Evolutionary conservation across 139 green algal genomes (phyloP).

Genomic region (Chlamydomonas sp.): DNA sequence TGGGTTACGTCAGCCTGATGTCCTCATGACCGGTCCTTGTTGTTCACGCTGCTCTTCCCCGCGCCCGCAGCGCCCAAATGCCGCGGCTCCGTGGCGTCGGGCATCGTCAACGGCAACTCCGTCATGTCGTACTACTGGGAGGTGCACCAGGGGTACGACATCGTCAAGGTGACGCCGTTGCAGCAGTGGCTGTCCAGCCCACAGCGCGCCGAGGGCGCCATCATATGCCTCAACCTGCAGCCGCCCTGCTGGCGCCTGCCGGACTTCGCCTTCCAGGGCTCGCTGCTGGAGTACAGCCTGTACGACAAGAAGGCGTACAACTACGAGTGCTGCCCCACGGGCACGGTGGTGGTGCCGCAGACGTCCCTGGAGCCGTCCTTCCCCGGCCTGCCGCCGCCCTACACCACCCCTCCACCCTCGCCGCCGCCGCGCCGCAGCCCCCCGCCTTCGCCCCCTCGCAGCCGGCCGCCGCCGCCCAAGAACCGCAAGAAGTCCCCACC

Average conservation of each 20-base stretch:
- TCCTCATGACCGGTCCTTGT: not conserved
- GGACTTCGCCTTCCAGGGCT: not conserved
- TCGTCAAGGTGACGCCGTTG: constrained; percentile 30
- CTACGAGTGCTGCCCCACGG: constrained; percentile 31
- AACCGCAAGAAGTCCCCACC: not conserved
- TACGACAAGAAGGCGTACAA: constrained; percentile 33
- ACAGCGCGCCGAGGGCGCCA: not conserved
- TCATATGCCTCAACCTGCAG: constrained; percentile 29
- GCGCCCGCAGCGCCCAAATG: not conserved
- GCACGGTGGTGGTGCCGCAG: not conserved
- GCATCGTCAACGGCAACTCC: constrained; percentile 16
- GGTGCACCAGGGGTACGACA: constrained; percentile 12
- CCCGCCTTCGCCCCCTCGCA: not conserved
- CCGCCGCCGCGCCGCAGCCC: not conserved
- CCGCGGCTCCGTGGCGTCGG: constrained; percentile 10
- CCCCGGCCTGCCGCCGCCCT: not conserved
- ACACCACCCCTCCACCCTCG: too few relatives aligned
- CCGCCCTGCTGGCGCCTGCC: constrained; percentile 9
- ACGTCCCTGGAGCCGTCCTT: not conserved
- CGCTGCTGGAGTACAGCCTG: constrained; percentile 14
- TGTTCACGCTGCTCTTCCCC: not conserved
- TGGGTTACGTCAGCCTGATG: too few relatives aligned
- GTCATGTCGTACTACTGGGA: constrained; percentile 14
- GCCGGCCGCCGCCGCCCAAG: too few relatives aligned
- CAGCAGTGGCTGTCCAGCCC: not conserved